phyloP scores from a whole-genome alignment of 169 alveolate species.

The Perkinsus chesapeaki region DNA sequence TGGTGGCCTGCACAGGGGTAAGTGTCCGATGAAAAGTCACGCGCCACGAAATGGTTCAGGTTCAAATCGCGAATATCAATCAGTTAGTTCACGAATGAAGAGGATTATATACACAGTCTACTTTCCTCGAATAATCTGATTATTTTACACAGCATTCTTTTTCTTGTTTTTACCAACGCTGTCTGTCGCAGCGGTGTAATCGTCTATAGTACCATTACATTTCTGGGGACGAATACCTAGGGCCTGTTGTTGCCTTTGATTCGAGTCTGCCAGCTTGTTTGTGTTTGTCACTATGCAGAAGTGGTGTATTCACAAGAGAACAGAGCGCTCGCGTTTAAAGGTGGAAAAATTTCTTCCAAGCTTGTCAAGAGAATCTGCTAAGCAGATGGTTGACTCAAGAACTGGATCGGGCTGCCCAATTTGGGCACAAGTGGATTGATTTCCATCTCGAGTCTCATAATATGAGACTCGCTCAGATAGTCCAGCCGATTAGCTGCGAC shows the following conservation, averaged over 20 bases:
- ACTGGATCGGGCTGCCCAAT: too few relatives aligned
- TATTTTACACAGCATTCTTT: not conserved
- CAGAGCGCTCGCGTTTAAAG: too few relatives aligned
- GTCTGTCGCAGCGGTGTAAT: not conserved
- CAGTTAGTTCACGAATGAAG: not conserved
- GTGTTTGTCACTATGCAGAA: not conserved
- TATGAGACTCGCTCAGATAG: too few relatives aligned
- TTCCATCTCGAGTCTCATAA: too few relatives aligned
- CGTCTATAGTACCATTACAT: not conserved
- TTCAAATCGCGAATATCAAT: not conserved
- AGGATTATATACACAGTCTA: too few relatives aligned
- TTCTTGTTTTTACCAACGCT: not conserved
- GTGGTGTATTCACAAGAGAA: not conserved
- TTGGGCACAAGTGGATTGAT: too few relatives aligned
- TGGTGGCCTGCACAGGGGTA: not conserved
- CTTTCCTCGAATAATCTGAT: too few relatives aligned
- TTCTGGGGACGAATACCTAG: not conserved
- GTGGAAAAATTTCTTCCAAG: too few relatives aligned
- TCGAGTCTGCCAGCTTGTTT: not conserved
- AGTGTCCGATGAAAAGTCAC: not conserved
- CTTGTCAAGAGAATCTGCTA: too few relatives aligned
- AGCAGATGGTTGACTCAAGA: too few relatives aligned
- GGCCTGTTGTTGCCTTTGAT: not conserved
- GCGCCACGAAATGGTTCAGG: not conserved
- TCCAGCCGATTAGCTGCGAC: too few relatives aligned